Conservation (phyloP, 495 filamentous ascomycete genomes). For the Aspergillus taichungensis region DNA sequence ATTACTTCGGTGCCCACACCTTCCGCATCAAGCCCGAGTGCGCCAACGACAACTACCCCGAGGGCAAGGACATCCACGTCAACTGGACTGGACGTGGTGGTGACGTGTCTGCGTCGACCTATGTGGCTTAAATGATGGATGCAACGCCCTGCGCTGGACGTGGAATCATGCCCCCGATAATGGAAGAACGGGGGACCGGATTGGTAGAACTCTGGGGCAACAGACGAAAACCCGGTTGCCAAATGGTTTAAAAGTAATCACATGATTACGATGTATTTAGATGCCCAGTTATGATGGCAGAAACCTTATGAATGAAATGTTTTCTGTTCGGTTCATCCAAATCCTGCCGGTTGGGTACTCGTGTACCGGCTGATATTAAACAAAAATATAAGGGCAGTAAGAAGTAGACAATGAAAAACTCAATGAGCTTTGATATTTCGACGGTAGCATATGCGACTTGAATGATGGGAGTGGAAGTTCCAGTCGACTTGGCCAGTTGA, state of each 20-base stretch:
- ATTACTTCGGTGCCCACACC: slow-evolving; percentile 99
- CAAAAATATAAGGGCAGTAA: too few species aligned
- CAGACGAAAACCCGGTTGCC: slow-evolving; percentile 15
- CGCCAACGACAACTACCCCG: slow-evolving; percentile 75
- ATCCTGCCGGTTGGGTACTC: too few species aligned
- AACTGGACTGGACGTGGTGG: slow-evolving; percentile 99
- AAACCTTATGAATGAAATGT: slow-evolving; percentile 1
- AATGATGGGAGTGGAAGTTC: too few species aligned
- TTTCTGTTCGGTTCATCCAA: neutral
- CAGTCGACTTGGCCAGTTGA: too few species aligned
- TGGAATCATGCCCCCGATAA: slow-evolving; percentile 11
- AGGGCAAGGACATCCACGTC: slow-evolving; percentile 88
- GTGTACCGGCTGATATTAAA: too few species aligned
- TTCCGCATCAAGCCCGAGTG: slow-evolving; percentile 93
- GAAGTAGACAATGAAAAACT: neutral
- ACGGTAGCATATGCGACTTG: neutral
- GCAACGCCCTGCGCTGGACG: slow-evolving; percentile 22
- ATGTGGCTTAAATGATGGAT: slow-evolving; percentile 66
- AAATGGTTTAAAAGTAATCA: slow-evolving; percentile 6
- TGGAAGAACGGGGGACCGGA: slow-evolving; percentile 5
- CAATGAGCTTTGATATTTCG: neutral
- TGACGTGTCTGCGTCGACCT: slow-evolving; percentile 93
- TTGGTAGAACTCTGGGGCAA: slow-evolving; percentile 7
- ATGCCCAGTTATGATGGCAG: slow-evolving; percentile 2
- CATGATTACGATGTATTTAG: slow-evolving; percentile 15